Base-by-base conservation (phyloP, 306 rosid genomes). In the Gynostemma pentaphyllum region DNA sequence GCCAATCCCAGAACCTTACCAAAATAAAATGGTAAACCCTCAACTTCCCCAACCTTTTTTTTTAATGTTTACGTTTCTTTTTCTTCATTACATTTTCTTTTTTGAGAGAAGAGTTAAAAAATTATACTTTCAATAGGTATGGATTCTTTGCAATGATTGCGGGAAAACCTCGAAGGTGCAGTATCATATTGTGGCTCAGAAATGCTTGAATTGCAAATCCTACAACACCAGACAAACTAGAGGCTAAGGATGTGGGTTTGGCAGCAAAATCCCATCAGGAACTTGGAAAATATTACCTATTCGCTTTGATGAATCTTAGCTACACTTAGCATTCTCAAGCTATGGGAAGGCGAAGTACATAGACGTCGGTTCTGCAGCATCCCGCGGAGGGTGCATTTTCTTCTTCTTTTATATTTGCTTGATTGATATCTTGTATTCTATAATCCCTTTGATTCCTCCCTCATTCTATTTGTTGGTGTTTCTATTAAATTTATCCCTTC, bases 121-220 rank as follows among this genome's bases (percentile, higher is more conserved):
- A 21, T 11, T 1, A 1, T 30, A 15, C 16, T 12, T 34, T 1
- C 9, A 13, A 60, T 76, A 89, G 97, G 84, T 87, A 64, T 80
- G 88, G 89, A 87, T 87, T 34, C 95, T 90, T 49, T 90, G 96
- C 81, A 90, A 90, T 40, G 97, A 90, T 64, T 90, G 96, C 0
- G 80, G 87, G 4, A 77, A 79, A 72, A 87, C 74, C 36, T 80
- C 87, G 8, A 57, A 79, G 4, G 96, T 82, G 23, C 79, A 61
- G 61, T 90, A 69, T 72, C 97, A 87, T 79, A 52, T 80, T 29
- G 78, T 91, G 63, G 97, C 86, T 50, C 97, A 75, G 29, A 91
- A 83, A 76, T 91, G 96, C 73, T 24, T 68, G 62, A 66, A 80
- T 75, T 91, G 97, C 81, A 87, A 75, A 49, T 87, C 97, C 37